A percentile compares a stretch with the other conserved stretches of the same genome.
Evolutionary conservation across 768 basidiomycete species (phyloP).

Genomic region (Flagelloscypha sp.): DNA sequence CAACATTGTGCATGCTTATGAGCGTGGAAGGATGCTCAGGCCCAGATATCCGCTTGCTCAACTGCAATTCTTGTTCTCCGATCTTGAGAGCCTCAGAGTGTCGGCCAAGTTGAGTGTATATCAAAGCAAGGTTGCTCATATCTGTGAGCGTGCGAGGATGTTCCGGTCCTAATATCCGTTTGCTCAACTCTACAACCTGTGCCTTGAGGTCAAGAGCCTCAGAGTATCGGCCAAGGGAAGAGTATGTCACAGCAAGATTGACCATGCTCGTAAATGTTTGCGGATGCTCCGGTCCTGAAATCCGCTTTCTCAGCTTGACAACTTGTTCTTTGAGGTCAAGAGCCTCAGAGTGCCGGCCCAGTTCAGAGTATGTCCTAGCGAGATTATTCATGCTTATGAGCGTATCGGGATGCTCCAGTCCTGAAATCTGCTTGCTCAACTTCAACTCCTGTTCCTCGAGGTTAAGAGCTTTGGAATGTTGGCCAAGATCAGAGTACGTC

Average conservation of each 20-base stretch:
- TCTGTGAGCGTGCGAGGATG: constrained; percentile 6
- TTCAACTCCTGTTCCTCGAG: constrained; percentile 4
- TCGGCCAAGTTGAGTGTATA: too few relatives aligned
- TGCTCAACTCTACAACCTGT: constrained; percentile 2
- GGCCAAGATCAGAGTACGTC: constrained; percentile 3
- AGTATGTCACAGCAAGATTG: constrained; percentile 5
- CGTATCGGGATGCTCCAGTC: constrained; percentile 8
- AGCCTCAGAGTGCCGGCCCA: constrained; percentile 5
- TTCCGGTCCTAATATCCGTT: constrained; percentile 3
- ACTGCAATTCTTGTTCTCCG: too few relatives aligned
- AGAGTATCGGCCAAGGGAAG: constrained; percentile 2
- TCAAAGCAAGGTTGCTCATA: too few relatives aligned
- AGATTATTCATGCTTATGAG: constrained; percentile 5
- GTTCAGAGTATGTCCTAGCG: constrained; percentile 3
- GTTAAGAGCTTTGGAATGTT: constrained; percentile 5
- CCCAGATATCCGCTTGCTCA: constrained; percentile 4
- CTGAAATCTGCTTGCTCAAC: neutral
- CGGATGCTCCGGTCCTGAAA: constrained; percentile 7
- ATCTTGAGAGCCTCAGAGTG: too few relatives aligned
- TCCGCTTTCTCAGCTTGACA: constrained; percentile 1
- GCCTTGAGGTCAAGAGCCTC: constrained; percentile 6
- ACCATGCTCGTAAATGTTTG: constrained; percentile 1
- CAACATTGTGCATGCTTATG: constrained; percentile 1
- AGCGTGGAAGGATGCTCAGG: constrained; percentile 4
- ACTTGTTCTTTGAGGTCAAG: constrained; percentile 3